A percentile compares a stretch with the other conserved stretches of the same genome.
Evolutionary conservation across 1,139 yeast species (phyloP).

Genomic region (Sugiyamaella sp.): DNA sequence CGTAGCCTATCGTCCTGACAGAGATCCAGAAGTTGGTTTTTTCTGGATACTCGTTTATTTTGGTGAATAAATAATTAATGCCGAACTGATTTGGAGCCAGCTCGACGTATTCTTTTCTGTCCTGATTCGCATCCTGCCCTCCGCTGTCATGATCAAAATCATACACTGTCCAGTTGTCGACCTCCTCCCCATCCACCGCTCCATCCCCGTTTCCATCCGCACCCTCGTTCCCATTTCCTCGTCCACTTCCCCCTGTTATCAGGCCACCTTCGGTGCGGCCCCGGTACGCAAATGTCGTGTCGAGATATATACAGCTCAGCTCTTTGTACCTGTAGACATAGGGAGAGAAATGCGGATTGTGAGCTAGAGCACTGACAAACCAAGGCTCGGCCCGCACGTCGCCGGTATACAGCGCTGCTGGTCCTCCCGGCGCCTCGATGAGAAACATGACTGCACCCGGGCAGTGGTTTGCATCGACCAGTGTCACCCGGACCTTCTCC

Average conservation of each 20-base stretch:
- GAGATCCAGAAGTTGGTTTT: constrained; percentile 49
- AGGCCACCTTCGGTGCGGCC: constrained; percentile 30
- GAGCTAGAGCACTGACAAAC: constrained; percentile 50
- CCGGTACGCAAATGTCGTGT: constrained; percentile 58
- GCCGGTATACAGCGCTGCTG: constrained; percentile 56
- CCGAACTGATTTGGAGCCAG: constrained; percentile 52
- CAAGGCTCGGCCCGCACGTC: constrained; percentile 61
- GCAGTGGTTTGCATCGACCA: constrained; percentile 56
- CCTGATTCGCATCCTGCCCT: background rate
- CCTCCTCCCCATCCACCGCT: too few relatives aligned
- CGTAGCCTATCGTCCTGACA: constrained; percentile 57
- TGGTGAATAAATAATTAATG: constrained; percentile 42
- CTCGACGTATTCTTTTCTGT: constrained; percentile 50
- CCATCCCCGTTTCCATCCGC: background rate
- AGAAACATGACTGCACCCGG: constrained; percentile 65
- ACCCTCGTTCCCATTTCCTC: background rate
- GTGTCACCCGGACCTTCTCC: constrained; percentile 37
- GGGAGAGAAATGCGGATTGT: constrained; percentile 50
- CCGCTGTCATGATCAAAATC: too few relatives aligned
- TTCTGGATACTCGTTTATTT: constrained; percentile 50
- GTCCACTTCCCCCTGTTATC: background rate
- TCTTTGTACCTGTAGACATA: constrained; percentile 45
- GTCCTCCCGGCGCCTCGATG: constrained; percentile 43
- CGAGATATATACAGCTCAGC: constrained; percentile 56
- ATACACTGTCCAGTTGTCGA: too few relatives aligned